Percentiles rank a stretch among this genome's conserved stretches.
These are phyloP conservation scores for Croton setiger DNA, from an alignment of 441 rosid genomes.

Conservation along the genomic window DNA sequence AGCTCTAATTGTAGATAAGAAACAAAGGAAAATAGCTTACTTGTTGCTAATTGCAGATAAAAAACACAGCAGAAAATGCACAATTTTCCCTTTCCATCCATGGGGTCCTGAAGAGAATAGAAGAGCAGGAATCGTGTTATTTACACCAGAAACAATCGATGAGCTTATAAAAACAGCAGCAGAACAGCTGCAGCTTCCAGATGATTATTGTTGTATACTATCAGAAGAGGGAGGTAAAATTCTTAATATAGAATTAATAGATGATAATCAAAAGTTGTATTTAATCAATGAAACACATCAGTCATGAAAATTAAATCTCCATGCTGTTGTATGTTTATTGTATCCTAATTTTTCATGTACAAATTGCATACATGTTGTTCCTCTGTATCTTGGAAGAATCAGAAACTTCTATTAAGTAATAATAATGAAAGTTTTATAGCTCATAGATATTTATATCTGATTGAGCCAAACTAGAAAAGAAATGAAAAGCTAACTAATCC, in stretches of 20 bases:
- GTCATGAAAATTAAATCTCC: not conserved
- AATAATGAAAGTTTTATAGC: no score
- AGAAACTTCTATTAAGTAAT: no score
- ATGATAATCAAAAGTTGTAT: constrained; percentile 64
- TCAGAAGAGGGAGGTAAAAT: constrained; percentile 75
- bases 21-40: no score
- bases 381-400: no score
- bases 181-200: constrained; percentile 41
- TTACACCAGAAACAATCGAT: constrained; percentile 54
- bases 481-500: no score
- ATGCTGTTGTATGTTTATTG: constrained; percentile 4
- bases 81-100: constrained; percentile 76
- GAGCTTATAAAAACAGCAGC: constrained; percentile 54
- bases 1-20: no score
- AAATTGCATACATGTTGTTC: not conserved
- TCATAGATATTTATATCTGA: no score
- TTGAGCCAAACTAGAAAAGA: no score
- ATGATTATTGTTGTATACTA: constrained; percentile 39
- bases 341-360: not conserved
- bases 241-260: constrained; percentile 61
- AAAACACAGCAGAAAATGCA: constrained; percentile 53
- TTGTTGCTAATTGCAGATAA: constrained; percentile 38
- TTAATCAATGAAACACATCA: constrained; percentile 39
- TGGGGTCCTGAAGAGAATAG: constrained; percentile 42
- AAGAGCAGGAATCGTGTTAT: constrained; percentile 63